Evolutionary conservation across 176 grass and related monocot species (phyloP).

Genomic region (Oryza punctata): DNA sequence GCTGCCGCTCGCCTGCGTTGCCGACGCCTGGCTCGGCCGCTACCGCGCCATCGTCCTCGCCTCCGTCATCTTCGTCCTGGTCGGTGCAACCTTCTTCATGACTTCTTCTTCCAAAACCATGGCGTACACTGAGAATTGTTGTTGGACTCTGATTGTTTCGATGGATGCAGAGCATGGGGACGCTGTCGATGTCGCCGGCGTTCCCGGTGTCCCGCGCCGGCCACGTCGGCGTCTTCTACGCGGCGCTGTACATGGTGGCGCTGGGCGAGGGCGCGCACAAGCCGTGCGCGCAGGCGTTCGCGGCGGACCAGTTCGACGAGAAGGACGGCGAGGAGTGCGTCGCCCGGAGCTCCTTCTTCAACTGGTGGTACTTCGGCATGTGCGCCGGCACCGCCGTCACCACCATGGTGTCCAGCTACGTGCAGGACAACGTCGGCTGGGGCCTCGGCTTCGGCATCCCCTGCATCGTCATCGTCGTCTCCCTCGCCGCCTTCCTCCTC

Average conservation of each 20-base stretch:
- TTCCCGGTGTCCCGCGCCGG: conserved; percentile 18
- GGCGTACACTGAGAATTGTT: neutral
- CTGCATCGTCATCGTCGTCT: conserved; percentile 44
- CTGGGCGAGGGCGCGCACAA: conserved; percentile 67
- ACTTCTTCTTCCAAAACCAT: no score
- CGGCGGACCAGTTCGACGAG: conserved; percentile 69
- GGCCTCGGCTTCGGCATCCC: conserved; percentile 76
- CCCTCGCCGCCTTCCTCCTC: conserved; percentile 54
- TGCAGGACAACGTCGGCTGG: conserved; percentile 74
- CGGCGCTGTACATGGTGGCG: conserved; percentile 66
- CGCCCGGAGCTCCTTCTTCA: conserved; percentile 76
- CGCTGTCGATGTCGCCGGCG: conserved; percentile 52
- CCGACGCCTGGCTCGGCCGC: conserved; percentile 66
- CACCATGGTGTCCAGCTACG: conserved; percentile 53
- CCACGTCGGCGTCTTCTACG: conserved; percentile 65
- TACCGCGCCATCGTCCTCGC: conserved; percentile 57
- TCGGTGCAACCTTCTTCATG: conserved; percentile 6
- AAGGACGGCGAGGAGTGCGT: conserved; percentile 43
- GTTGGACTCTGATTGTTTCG: neutral
- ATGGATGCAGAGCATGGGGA: conserved; percentile 49
- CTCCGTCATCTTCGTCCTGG: conserved; percentile 57
- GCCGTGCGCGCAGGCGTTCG: conserved; percentile 65
- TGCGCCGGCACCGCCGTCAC: conserved; percentile 47
- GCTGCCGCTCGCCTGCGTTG: conserved; percentile 54
- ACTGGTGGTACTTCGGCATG: conserved; percentile 85